Conservation (phyloP, 768 basidiomycete species). For the Suillus spraguei region DNA sequence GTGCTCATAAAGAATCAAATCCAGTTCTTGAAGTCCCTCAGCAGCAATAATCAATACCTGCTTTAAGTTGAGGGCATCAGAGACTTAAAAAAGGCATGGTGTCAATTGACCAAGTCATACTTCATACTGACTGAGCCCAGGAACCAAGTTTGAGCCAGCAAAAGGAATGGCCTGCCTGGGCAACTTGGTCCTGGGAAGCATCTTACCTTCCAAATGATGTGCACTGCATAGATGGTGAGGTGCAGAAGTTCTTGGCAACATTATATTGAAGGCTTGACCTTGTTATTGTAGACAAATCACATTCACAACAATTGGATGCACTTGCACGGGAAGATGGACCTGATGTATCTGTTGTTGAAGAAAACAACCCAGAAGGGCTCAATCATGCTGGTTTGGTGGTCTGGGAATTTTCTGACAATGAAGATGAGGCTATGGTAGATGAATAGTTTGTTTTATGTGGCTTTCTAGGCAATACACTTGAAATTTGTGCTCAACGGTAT, state of each 20-base stretch:
- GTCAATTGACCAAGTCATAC: too few relatives aligned
- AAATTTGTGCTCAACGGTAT: neutral
- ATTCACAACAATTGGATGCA: neutral
- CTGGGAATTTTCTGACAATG: constrained; percentile 1
- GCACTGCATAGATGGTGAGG: too few relatives aligned
- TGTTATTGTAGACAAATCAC: neutral
- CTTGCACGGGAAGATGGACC: constrained; percentile 5
- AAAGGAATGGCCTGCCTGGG: neutral
- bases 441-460: neutral
- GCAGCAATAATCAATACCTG: neutral
- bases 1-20: neutral
- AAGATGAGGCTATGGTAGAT: neutral
- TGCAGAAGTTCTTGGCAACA: too few relatives aligned
- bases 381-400: constrained; percentile 6
- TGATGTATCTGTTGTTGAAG: neutral
- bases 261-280: neutral
- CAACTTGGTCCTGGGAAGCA: too few relatives aligned
- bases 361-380: neutral
- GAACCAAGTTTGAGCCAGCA: too few relatives aligned
- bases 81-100: too few relatives aligned
- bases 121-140: too few relatives aligned
- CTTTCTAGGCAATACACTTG: neutral
- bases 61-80: neutral
- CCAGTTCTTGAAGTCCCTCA: neutral
- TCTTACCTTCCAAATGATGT: too few relatives aligned